Conservation (phyloP, 768 basidiomycete genomes). For the Mrakia blollopis region DNA sequence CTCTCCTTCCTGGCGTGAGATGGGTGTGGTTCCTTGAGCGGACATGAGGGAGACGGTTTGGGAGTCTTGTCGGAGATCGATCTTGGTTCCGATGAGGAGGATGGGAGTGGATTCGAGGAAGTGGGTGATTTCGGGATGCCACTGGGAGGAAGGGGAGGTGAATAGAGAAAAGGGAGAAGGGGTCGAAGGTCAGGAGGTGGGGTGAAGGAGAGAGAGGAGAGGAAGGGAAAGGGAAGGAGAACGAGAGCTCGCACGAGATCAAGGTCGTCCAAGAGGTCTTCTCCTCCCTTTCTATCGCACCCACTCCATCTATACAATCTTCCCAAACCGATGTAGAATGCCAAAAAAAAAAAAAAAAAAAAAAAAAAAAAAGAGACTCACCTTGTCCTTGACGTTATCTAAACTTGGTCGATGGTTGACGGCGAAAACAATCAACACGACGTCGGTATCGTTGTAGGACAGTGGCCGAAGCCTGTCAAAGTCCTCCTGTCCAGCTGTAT, state of each 20-base stretch:
- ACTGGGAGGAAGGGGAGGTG: slow-evolving; percentile 35
- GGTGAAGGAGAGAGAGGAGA: neutral
- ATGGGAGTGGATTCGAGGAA: slow-evolving; percentile 44
- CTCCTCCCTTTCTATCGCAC: too few species aligned
- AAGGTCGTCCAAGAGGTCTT: too few species aligned
- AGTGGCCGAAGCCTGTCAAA: slow-evolving; percentile 49
- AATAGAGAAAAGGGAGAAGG: neutral
- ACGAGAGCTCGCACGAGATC: neutral
- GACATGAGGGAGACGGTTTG: slow-evolving; percentile 49
- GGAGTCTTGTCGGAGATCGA: slow-evolving; percentile 43
- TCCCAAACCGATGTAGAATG: too few species aligned
- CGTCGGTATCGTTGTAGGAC: slow-evolving; percentile 46
- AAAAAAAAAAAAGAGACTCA: slow-evolving; percentile 27
- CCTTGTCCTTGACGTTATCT: slow-evolving; percentile 46
- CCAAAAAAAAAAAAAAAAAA: too few species aligned
- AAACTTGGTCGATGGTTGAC: slow-evolving; percentile 45
- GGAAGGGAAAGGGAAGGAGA: neutral
- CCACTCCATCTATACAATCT: too few species aligned
- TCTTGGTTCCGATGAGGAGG: slow-evolving; percentile 45
- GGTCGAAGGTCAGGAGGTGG: neutral
- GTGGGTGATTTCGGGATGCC: slow-evolving; percentile 46
- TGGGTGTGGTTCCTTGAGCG: slow-evolving; percentile 69
- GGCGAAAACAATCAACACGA: slow-evolving; percentile 46
- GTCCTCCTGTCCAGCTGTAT: slow-evolving; percentile 95
- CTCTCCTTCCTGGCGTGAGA: slow-evolving; percentile 74